A percentile compares a stretch with the other conserved stretches of the same genome.
phyloP scores from a whole-genome alignment of 2,329 filamentous ascomycete species.

The Aspergillus persii region DNA sequence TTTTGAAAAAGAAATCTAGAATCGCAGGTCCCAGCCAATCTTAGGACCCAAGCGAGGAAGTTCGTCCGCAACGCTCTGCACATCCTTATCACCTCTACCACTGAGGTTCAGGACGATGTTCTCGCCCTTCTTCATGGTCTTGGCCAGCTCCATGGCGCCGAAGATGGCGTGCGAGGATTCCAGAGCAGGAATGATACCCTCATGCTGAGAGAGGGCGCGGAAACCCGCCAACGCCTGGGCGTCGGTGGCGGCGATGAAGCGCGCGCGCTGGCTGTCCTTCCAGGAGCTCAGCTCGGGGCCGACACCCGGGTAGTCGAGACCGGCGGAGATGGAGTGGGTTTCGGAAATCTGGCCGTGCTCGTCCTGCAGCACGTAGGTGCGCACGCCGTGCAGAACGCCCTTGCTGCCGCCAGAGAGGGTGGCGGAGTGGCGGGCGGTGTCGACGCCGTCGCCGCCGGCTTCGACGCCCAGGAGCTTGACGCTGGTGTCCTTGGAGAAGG shows the following conservation, averaged over 20 bases:
- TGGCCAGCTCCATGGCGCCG: conserved; percentile 84
- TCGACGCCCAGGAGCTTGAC: conserved; percentile 93
- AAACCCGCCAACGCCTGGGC: conserved; percentile 87
- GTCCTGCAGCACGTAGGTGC: conserved; percentile 93
- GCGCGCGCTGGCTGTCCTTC: conserved; percentile 86
- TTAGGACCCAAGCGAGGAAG: conserved; percentile 81
- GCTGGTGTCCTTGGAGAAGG: conserved; percentile 78
- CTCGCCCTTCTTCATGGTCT: conserved; percentile 83
- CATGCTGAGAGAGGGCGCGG: conserved; percentile 76
- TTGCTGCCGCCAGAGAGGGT: conserved; percentile 83
- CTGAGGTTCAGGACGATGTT: conserved; percentile 93
- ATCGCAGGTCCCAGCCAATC: conserved; percentile 72
- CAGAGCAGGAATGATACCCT: conserved; percentile 95
- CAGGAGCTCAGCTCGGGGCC: conserved; percentile 87
- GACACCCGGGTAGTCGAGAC: conserved; percentile 95
- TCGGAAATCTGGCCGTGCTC: conserved; percentile 89
- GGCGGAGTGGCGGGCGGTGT: conserved; percentile 81
- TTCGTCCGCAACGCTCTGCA: conserved; percentile 95
- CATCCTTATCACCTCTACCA: conserved; percentile 95
- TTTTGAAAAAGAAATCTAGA: conserved; percentile 28
- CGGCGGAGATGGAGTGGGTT: conserved; percentile 94
- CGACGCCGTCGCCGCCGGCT: conserved; percentile 87
- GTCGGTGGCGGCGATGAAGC: conserved; percentile 88
- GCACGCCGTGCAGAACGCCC: conserved; percentile 91
- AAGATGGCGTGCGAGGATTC: conserved; percentile 92